Evolutionary conservation across 495 filamentous ascomycete genomes (phyloP).

Genomic region (Saxophila tyrrhenica): DNA sequence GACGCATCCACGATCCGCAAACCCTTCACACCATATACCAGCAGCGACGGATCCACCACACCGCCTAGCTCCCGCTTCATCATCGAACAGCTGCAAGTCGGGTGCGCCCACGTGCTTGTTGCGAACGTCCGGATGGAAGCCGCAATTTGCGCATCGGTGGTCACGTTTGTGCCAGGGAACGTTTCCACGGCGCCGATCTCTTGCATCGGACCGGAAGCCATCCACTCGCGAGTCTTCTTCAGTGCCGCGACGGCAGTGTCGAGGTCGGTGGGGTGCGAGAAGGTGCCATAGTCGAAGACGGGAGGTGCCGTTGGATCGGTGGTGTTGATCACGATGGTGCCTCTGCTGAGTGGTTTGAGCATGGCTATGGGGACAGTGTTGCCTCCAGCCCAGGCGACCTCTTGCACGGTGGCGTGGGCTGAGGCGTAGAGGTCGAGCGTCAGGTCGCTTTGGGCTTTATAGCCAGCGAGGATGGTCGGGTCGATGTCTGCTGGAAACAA

Average conservation of each 20-base stretch:
- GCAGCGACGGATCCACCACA: constrained; percentile 33
- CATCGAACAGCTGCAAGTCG: constrained; percentile 37
- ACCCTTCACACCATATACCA: constrained; percentile 38
- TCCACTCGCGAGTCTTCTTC: constrained; percentile 23
- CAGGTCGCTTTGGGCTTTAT: constrained; percentile 25
- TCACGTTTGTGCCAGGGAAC: constrained; percentile 16
- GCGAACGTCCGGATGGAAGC: constrained; percentile 19
- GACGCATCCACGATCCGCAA: constrained; percentile 44
- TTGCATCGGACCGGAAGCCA: constrained; percentile 27
- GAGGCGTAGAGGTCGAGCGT: constrained; percentile 24
- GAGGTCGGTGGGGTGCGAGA: constrained; percentile 31
- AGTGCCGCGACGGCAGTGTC: constrained; percentile 26
- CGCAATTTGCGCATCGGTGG: constrained; percentile 20
- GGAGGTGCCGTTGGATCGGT: constrained; percentile 8
- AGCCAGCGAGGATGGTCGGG: constrained; percentile 31
- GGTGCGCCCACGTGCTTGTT: constrained; percentile 28
- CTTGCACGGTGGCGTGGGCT: constrained; percentile 27
- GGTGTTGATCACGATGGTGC: constrained; percentile 5
- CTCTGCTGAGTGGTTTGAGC: constrained; percentile 17
- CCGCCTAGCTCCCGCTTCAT: constrained; percentile 45
- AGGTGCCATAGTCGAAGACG: constrained; percentile 19
- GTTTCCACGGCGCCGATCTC: constrained; percentile 23
- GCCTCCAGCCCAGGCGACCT: constrained; percentile 31
- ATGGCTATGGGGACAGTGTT: constrained; percentile 13
- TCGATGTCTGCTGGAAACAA: constrained; percentile 29